Conservation (phyloP, 2,329 filamentous ascomycete species). For the Escovopsis sp. region DNA sequence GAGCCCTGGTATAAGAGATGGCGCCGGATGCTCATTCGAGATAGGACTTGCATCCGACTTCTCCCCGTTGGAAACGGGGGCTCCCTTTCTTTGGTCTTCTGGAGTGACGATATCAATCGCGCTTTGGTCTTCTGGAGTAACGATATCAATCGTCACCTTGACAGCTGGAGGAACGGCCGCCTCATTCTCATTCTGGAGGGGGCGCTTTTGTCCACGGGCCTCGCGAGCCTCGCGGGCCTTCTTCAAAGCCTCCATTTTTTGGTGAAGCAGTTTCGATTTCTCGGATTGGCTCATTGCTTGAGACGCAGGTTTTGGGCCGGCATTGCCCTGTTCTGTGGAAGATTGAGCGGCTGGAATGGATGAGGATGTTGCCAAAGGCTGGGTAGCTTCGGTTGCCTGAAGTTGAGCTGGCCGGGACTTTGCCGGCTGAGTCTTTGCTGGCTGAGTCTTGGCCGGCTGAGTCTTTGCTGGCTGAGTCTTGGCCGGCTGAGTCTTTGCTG, state of each 20-base stretch:
- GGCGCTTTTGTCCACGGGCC: constrained; percentile 19
- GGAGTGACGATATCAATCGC: no score
- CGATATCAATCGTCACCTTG: no score
- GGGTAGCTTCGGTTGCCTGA: constrained; percentile 1
- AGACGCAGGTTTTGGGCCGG: constrained; percentile 12
- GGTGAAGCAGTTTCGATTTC: constrained; percentile 57
- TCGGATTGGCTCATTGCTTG: constrained; percentile 32
- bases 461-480: no score
- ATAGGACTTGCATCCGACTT: constrained; percentile 1
- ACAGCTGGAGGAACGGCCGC: neutral
- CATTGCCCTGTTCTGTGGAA: neutral
- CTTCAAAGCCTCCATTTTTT: constrained; percentile 63
- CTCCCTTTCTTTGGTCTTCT: neutral
- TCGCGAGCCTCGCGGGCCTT: constrained; percentile 39
- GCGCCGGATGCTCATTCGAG: constrained; percentile 4
- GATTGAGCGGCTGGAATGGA: constrained; percentile 2
- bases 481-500: no score
- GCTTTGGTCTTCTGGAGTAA: neutral
- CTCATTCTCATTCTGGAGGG: constrained; percentile 3
- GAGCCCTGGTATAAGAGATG: constrained; percentile 22
- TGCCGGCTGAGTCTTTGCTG: no score
- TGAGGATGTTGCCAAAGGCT: no score
- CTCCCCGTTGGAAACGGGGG: neutral
- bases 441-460: no score
- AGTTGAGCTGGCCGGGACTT: neutral